Conservation (phyloP, 345 rosid species). For the Noccaea caerulescens region DNA sequence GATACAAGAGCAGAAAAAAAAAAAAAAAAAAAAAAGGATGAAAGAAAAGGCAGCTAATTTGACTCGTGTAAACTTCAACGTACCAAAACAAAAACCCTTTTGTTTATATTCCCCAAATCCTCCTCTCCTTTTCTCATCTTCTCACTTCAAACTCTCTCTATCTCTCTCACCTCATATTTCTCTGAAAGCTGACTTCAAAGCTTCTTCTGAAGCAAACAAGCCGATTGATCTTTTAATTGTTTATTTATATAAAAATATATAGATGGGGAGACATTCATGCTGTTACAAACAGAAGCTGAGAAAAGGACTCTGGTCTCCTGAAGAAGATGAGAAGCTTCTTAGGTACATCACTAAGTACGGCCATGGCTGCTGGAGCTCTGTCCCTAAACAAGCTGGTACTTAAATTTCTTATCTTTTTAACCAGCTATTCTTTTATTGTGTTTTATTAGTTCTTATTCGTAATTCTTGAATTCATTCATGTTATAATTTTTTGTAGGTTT, state of each 20-base stretch:
- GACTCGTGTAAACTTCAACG: constrained; percentile 39
- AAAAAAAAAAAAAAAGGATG: too few species aligned
- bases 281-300: constrained; percentile 96
- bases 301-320: constrained; percentile 99
- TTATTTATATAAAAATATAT: background rate
- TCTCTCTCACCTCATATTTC: constrained; percentile 29
- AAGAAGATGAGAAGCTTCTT: constrained; percentile 95
- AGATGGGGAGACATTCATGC: constrained; percentile 95
- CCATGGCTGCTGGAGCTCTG: constrained; percentile 99
- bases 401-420: background rate
- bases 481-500: constrained; percentile 53
- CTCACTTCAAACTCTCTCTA: constrained; percentile 42
- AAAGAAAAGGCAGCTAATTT: background rate
- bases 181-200: constrained; percentile 38
- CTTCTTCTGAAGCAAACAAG: constrained; percentile 24
- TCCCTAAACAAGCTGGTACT: constrained; percentile 90
- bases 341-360: constrained; percentile 87
- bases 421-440: background rate
- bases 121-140: constrained; percentile 48
- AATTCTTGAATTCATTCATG: constrained; percentile 1
- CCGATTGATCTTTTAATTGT: background rate
- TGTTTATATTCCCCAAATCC: constrained; percentile 46
- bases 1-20: background rate
- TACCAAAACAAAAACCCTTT: constrained; percentile 39
- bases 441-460: background rate